These are phyloP conservation scores for Fraxinus xanthoxyloides DNA, from an alignment of 305 asterid species.

Conservation along the genomic window DNA sequence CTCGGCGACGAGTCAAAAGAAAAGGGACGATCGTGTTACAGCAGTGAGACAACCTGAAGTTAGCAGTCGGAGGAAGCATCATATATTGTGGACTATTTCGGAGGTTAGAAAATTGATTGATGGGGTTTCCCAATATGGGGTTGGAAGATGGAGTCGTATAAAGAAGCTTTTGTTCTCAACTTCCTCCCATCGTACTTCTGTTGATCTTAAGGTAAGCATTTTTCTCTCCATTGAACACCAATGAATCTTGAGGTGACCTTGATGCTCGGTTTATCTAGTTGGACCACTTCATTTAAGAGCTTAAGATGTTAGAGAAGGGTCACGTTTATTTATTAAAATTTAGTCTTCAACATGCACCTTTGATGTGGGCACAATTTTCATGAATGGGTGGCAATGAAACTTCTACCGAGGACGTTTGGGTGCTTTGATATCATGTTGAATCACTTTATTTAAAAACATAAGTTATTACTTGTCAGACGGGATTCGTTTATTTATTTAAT, in stretches of 20 bases:
- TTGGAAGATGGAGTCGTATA: slow-evolving; percentile 87
- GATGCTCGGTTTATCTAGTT: background rate
- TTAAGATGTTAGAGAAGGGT: background rate
- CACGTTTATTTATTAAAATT: background rate
- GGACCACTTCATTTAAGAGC: background rate
- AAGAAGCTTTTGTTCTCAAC: slow-evolving; percentile 67
- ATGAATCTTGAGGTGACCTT: background rate
- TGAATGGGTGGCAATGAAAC: background rate
- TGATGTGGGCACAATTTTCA: background rate
- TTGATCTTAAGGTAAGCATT: slow-evolving; percentile 76
- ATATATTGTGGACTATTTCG: slow-evolving; percentile 70
- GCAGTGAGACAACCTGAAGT: slow-evolving; percentile 39
- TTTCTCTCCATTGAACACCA: background rate
- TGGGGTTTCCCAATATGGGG: slow-evolving; percentile 80
- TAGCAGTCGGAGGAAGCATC: slow-evolving; percentile 69
- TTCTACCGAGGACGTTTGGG: background rate
- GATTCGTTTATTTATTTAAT: background rate
- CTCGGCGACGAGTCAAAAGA: slow-evolving; percentile 27
- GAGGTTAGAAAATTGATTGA: slow-evolving; percentile 75
- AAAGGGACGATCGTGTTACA: slow-evolving; percentile 25
- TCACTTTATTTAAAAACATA: background rate
- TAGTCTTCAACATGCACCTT: background rate
- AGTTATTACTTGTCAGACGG: background rate
- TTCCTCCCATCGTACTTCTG: slow-evolving; percentile 84
- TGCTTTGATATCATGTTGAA: background rate